phyloP scores from a whole-genome alignment of 208 protist species.

The Trypanosoma avium region DNA sequence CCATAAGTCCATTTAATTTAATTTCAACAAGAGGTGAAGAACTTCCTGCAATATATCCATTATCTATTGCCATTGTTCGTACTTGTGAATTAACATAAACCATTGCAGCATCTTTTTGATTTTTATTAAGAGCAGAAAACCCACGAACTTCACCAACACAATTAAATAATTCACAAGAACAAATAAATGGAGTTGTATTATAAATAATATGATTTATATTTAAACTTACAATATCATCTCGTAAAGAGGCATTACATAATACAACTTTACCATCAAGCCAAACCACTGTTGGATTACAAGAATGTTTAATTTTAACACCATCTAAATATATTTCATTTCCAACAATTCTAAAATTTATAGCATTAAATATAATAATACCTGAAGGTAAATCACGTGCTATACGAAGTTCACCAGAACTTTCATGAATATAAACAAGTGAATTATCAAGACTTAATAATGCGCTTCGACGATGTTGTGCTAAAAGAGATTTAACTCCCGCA shows the following conservation, averaged over 20 bases:
- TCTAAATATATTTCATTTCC: conserved; percentile 45
- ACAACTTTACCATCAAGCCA: conserved; percentile 62
- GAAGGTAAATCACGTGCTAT: conserved; percentile 53
- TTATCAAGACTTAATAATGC: conserved; percentile 55
- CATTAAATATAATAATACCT: conserved; percentile 64
- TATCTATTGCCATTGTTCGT: conserved; percentile 45
- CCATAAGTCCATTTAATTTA: conserved; percentile 62
- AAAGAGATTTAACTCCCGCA: conserved; percentile 54
- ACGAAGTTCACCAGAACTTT: conserved; percentile 37
- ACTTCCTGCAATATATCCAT: conserved; percentile 59
- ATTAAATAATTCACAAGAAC: conserved; percentile 39
- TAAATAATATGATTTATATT: conserved; percentile 82
- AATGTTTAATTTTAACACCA: conserved; percentile 61
- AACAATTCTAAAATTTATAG: conserved; percentile 32
- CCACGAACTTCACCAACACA: conserved; percentile 48
- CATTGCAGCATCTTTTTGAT: conserved; percentile 50
- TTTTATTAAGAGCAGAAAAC: conserved; percentile 44
- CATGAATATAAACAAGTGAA: conserved; percentile 34
- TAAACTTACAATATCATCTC: conserved; percentile 53
- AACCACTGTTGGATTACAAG: conserved; percentile 63
- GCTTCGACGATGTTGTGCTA: conserved; percentile 52
- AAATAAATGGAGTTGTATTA: conserved; percentile 44
- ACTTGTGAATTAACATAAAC: conserved; percentile 55
- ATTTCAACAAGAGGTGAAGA: conserved; percentile 59
- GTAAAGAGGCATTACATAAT: conserved; percentile 35